Evolutionary conservation across 1,284 basidiomycete species (phyloP).

Genomic region (Ustilago shanxiensis): DNA sequence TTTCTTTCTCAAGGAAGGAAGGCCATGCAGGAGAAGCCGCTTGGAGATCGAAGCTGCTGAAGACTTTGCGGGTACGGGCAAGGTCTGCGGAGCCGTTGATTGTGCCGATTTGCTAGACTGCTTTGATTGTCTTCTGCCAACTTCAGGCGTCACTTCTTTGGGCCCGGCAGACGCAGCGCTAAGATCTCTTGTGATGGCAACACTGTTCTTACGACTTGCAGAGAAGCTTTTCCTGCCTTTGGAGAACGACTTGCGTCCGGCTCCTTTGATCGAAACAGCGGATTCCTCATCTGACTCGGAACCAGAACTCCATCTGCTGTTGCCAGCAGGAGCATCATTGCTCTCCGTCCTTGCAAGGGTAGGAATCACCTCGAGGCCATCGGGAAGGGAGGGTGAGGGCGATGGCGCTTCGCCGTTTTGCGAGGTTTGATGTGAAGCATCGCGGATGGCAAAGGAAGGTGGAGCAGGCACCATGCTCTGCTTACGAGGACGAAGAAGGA

Average conservation of each 20-base stretch:
- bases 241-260: constrained; percentile 38
- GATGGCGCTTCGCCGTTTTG: neutral
- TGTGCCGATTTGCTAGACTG: constrained; percentile 29
- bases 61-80: constrained; percentile 15
- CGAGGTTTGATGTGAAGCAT: constrained; percentile 1
- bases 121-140: constrained; percentile 18
- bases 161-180: neutral
- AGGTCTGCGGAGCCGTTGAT: neutral
- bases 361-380: constrained; percentile 13
- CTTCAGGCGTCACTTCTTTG: constrained; percentile 10
- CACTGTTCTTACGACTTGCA: constrained; percentile 42
- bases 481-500: constrained; percentile 21
- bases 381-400: constrained; percentile 13
- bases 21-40: constrained; percentile 30
- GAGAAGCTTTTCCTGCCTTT: constrained; percentile 44
- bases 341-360: constrained; percentile 9
- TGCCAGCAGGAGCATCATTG: constrained; percentile 18
- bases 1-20: constrained; percentile 51
- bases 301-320: constrained; percentile 60
- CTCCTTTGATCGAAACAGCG: constrained; percentile 21
- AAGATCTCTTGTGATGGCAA: constrained; percentile 21
- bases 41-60: constrained; percentile 24
- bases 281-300: constrained; percentile 53
- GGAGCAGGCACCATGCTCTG: constrained; percentile 40
- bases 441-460: constrained; percentile 44